A percentile compares a stretch with the other conserved stretches of the same genome.
These are phyloP conservation scores for Meyerozyma guilliermondii DNA, from an alignment of 1,139 yeast genomes.

Conservation along the genomic window DNA sequence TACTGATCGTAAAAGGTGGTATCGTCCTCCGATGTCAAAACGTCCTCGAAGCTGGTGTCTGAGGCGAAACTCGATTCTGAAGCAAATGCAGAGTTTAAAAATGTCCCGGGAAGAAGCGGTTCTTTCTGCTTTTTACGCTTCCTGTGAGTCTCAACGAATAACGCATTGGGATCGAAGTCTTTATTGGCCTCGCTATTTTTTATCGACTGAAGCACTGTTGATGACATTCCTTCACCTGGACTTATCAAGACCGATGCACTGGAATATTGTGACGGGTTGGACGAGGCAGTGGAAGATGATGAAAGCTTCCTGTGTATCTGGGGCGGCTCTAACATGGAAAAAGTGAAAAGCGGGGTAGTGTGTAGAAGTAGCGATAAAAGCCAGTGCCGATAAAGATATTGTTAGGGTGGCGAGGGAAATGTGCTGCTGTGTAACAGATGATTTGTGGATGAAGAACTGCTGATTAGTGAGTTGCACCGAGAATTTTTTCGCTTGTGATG, in stretches of 20 bases:
- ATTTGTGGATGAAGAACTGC: too few relatives aligned
- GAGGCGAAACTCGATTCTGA: conserved; percentile 3
- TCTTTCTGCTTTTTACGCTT: conserved; percentile 12
- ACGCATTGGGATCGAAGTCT: conserved; percentile 29
- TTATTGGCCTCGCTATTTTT: conserved; percentile 16
- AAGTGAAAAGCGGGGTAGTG: neutral
- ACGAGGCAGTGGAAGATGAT: neutral
- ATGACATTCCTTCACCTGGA: conserved; percentile 18
- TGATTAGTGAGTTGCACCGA: too few relatives aligned
- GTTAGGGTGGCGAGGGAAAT: neutral
- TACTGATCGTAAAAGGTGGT: conserved; percentile 6
- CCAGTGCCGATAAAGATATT: neutral
- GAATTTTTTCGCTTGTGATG: too few relatives aligned
- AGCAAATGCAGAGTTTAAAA: neutral
- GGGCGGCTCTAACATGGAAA: neutral
- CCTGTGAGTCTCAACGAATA: conserved; percentile 33
- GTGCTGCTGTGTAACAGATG: too few relatives aligned
- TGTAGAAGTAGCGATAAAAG: neutral
- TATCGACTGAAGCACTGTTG: conserved; percentile 28
- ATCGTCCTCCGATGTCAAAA: conserved; percentile 7
- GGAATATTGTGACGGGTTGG: conserved; percentile 1
- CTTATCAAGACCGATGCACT: conserved; percentile 4
- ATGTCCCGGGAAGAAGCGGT: neutral
- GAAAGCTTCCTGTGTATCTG: neutral
- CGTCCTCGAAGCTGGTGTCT: conserved; percentile 4